Conservation (phyloP, 257 asterid genomes). For the Solanum virginianum region DNA sequence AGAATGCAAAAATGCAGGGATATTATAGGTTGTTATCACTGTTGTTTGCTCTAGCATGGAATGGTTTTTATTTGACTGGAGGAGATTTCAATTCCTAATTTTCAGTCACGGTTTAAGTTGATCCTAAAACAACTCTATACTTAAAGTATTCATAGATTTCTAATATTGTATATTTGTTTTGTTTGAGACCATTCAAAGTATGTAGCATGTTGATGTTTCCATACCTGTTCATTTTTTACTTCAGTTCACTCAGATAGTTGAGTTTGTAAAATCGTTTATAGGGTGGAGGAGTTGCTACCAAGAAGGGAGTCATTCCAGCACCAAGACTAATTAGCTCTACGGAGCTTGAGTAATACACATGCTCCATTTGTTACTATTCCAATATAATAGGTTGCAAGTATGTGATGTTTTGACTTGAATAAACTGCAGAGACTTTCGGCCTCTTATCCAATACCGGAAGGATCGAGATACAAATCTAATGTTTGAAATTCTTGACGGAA, state of each 20-base stretch:
- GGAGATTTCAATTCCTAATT: background rate
- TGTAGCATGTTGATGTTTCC: background rate
- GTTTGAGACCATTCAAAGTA: background rate
- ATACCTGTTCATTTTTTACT: background rate
- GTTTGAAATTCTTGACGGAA: conserved; percentile 80
- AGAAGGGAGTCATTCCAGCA: conserved; percentile 57
- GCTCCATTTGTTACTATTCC: background rate
- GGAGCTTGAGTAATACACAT: conserved; percentile 77
- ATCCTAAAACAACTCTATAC: background rate
- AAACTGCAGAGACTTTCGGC: conserved; percentile 71
- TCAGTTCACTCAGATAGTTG: background rate
- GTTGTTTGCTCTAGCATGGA: background rate
- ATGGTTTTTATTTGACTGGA: background rate
- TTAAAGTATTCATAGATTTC: background rate
- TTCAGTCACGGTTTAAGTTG: background rate
- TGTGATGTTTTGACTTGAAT: conserved; percentile 1
- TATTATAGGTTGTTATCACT: background rate
- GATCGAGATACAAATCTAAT: conserved; percentile 70
- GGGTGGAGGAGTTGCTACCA: conserved; percentile 82
- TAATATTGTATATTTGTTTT: background rate
- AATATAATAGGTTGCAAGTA: conserved; percentile 2
- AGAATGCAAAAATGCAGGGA: background rate
- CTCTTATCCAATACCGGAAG: conserved; percentile 74
- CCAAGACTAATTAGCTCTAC: conserved; percentile 83
- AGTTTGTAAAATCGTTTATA: conserved; percentile 11